Base-by-base conservation (phyloP, 75 land plant genomes). In the Ceratopteris richardii region DNA sequence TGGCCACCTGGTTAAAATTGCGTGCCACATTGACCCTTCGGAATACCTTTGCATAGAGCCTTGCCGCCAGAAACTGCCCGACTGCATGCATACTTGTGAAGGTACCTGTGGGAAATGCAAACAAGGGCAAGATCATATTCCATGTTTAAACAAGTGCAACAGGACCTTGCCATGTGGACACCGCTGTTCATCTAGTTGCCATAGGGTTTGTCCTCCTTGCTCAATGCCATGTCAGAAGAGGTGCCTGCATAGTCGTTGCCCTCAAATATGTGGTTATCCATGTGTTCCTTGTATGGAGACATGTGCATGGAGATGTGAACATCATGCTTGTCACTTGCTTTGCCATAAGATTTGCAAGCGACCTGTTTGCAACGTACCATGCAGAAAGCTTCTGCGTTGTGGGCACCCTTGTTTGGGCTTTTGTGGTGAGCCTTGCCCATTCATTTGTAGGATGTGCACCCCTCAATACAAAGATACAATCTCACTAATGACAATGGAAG, bases 371-470 rank as follows among this genome's bases (percentile, higher is more conserved):
- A 65, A 57, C 0, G 14, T 20, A 5, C 67, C 67, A 22, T 65
- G 67, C 3, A 37, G 24, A 5, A 36, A 58, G 37, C 10, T 17
- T 3, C 44, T 65, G 0, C 25, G 25, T 6, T 66, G 66, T 60
- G 69, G 69, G 28, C 69, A 66, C 16, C 50, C 29, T 7, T 66
- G 69, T 29, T 44, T 66, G 19, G 69, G 69, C 17, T 33, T 66
- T 13, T 66, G 65, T 30, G 66, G 66, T 14, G 66, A 66, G 42
- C 65, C 65, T 10, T 66, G 69, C 20, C 69, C 69, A 64, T 28
- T 11, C 17, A 28, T 19, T 24, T 66, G 69, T 52, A 41, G 54
- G 16, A 26, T 26, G 25, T 66, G 53, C 42, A 20, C 40, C 21
- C 66, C 66, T 1, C 17, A 50, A 1, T 40, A 26, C 9, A 19